Evolutionary conservation across 169 alveolate genomes (phyloP), one percentile per base, ranked within the genome.

Genomic region (Cyclospora cayetanensis): DNA sequence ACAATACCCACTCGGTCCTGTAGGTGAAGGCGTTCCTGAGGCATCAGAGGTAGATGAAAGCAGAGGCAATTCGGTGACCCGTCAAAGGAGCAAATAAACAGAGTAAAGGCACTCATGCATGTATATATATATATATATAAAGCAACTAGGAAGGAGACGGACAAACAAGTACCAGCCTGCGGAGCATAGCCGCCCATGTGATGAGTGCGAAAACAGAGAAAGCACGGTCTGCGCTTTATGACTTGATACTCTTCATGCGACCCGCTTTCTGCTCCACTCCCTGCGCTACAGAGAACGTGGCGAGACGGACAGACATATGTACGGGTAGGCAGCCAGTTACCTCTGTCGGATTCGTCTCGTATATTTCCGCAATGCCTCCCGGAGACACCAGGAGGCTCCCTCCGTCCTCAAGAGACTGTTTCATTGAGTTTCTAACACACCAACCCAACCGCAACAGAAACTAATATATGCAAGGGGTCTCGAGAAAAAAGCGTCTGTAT

Each of bases 331-430:
- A n/a, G n/a, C n/a, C n/a, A n/a, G n/a, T n/a, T n/a, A 87, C 92
- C 68, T 63, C 27, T 4, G 70, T 63, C 46, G 70, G 55, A 50
- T 70, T 63, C 31, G 80, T 80, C 11, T 80, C 85, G 80, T 88
- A 88, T 46, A 88, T 88, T 53, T 88, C 93, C 4, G 89, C 93
- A 20, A 88, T 88, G 25, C 93, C 93, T n/a, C 93, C 93, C 52
- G 93, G 93, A 0, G 93, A 88, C n/a, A 88, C 50, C 52, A 88
- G 82, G 1, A 88, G 65, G 41, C 50, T 88, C 31, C 70, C 41
- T 50, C 88, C 65, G 22, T 55, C 46, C 22, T 46, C 77, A 72
- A 88, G 93, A 27, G 34, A 37, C 4, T 50, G 50, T 15, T n/a
- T 72, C 93, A 88, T 41, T 12, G 88, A 42, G 18, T 77, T 43